Percentiles rank a stretch among this genome's conserved stretches.
Evolutionary conservation across 306 rosid genomes (phyloP).

Genomic region (Cucurbita maxima): DNA sequence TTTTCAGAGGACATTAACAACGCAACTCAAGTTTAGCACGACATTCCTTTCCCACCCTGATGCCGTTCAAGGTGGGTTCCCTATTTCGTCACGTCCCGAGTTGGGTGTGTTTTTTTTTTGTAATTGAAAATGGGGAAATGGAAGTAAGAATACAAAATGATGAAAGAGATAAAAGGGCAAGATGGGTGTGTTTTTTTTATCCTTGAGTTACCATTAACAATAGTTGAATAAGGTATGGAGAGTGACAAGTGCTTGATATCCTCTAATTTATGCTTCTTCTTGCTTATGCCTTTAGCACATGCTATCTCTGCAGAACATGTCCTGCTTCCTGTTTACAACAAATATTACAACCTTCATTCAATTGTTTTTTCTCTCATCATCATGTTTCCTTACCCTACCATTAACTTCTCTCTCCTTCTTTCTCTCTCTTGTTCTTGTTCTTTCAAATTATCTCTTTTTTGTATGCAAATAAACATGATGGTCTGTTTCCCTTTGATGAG

Average conservation of each 20-base stretch:
- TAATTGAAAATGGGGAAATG: not conserved
- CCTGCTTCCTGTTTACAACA: not conserved
- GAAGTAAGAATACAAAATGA: not conserved
- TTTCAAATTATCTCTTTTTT: not conserved
- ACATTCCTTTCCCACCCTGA: too few relatives aligned
- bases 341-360: not conserved
- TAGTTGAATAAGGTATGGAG: slow-evolving; percentile 3
- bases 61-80: too few relatives aligned
- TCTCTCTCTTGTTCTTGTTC: not conserved
- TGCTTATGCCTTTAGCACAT: slow-evolving; percentile 1
- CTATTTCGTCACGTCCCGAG: too few relatives aligned
- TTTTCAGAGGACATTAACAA: too few relatives aligned
- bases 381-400: slow-evolving; percentile 1
- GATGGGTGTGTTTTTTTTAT: not conserved
- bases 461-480: not conserved
- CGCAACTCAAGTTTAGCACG: too few relatives aligned
- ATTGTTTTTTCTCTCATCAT: not conserved
- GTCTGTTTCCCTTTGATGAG: not conserved
- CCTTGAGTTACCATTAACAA: not conserved
- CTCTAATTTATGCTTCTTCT: slow-evolving; percentile 1
- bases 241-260: slow-evolving; percentile 5
- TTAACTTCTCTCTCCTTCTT: not conserved
- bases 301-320: slow-evolving; percentile 7
- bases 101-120: too few relatives aligned
- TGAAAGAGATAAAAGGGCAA: not conserved